A percentile compares a stretch with the other conserved stretches of the same genome.
phyloP scores from a whole-genome alignment of 352 stramenopile genomes.

The Phytophthora pini region DNA sequence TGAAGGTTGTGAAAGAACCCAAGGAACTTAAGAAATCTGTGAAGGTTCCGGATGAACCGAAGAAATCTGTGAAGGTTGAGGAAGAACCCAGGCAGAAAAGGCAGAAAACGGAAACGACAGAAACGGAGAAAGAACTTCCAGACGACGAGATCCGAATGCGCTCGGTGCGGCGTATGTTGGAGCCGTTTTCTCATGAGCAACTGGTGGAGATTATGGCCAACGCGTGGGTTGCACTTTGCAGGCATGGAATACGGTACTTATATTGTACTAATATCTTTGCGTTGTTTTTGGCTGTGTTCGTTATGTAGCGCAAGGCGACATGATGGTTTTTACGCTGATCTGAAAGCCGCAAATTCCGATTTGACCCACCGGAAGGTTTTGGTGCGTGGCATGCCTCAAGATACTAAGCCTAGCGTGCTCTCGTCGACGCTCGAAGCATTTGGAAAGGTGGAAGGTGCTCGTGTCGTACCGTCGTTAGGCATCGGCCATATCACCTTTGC shows the following conservation, averaged over 20 bases:
- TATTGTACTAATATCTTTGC: neutral
- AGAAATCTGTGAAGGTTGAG: no score
- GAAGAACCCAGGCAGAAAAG: constrained; percentile 7
- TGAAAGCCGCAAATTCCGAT: constrained; percentile 65
- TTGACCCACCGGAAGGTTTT: constrained; percentile 77
- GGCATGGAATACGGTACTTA: neutral
- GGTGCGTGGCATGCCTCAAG: constrained; percentile 66
- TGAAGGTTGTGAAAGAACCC: no score
- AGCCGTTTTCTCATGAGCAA: constrained; percentile 66
- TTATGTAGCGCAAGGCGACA: constrained; percentile 62
- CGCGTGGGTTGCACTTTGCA: constrained; percentile 53
- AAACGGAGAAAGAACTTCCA: constrained; percentile 12
- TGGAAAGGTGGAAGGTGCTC: constrained; percentile 63
- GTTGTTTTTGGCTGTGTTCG: constrained; percentile 1
- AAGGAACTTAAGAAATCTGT: no score
- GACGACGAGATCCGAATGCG: constrained; percentile 15
- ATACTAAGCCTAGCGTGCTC: constrained; percentile 59
- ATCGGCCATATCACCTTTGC: constrained; percentile 76
- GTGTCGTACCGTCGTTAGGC: constrained; percentile 66
- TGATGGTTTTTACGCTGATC: constrained; percentile 60
- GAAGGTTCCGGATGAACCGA: no score
- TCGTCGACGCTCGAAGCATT: constrained; percentile 59
- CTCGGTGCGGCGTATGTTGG: constrained; percentile 48
- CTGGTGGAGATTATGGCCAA: constrained; percentile 69
- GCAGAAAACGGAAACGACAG: neutral